A percentile compares a stretch with the other conserved stretches of the same genome.
Conservation (phyloP, 495 filamentous ascomycete species). For the Parachaetomium inaequale region DNA sequence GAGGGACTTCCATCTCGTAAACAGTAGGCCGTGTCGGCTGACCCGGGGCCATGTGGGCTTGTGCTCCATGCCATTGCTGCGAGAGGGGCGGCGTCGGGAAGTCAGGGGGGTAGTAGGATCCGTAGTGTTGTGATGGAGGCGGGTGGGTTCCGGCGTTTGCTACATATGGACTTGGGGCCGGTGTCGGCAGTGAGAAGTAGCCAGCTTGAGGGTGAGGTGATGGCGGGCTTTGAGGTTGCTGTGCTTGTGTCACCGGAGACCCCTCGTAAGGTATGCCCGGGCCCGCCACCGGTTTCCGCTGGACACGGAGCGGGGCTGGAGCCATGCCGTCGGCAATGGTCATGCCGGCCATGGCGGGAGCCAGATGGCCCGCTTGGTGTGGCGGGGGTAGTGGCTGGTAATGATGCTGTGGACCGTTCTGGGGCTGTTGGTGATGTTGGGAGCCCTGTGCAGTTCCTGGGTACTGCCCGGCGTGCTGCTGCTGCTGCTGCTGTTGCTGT, state of each 20-base stretch:
- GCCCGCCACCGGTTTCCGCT: slow-evolving; percentile 5
- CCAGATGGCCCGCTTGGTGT: neutral
- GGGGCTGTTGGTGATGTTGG: neutral
- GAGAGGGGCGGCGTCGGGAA: neutral
- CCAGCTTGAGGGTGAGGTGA: neutral
- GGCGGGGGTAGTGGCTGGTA: slow-evolving; percentile 9
- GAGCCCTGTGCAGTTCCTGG: neutral
- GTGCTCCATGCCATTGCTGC: neutral
- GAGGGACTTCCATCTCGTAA: slow-evolving; percentile 8
- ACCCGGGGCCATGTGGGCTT: neutral
- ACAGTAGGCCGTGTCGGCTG: neutral
- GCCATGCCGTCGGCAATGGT: neutral
- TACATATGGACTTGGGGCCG: neutral
- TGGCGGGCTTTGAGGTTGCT: neutral
- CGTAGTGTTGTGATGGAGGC: neutral
- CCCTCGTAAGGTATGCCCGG: neutral
- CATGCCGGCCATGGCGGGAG: slow-evolving; percentile 4
- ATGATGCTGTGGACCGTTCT: neutral
- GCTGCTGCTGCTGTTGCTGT: slow-evolving; percentile 24
- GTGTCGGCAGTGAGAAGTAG: neutral
- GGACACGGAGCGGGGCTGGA: neutral
- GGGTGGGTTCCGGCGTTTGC: neutral
- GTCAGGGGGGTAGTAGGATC: neutral
- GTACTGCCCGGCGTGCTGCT: slow-evolving; percentile 20
- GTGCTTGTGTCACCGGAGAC: neutral